Conservation (phyloP, 805 yeast species). For the Dipodascus geniculatus region DNA sequence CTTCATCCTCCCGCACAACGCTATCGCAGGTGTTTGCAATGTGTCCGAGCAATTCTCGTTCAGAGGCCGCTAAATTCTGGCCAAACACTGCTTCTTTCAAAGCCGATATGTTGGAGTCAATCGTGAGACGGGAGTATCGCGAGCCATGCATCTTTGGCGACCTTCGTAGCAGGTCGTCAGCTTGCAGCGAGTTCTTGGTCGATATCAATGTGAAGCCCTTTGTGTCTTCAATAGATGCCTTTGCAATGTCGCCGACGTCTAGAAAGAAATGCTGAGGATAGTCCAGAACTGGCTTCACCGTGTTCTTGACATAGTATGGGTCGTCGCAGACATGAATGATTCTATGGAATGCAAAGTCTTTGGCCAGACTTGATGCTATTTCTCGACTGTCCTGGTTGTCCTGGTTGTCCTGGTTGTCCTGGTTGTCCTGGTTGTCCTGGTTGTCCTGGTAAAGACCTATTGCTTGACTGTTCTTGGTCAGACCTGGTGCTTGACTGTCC, state of each 20-base stretch:
- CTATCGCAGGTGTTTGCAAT: conserved; percentile 21
- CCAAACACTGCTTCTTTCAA: background rate
- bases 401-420: too few relatives aligned
- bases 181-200: background rate
- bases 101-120: conserved; percentile 2
- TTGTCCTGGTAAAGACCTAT: too few relatives aligned
- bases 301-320: background rate
- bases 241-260: background rate
- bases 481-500: too few relatives aligned
- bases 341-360: background rate
- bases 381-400: conserved; percentile 13
- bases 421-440: too few relatives aligned
- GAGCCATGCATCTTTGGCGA: background rate
- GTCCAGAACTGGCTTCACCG: background rate
- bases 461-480: too few relatives aligned
- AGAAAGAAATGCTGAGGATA: background rate
- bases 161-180: background rate
- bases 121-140: conserved; percentile 3
- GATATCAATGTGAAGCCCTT: background rate
- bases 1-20: conserved; percentile 14
- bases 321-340: background rate
- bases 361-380: too few relatives aligned
- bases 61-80: conserved; percentile 4
- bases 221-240: background rate
- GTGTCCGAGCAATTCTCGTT: conserved; percentile 13